Percentiles rank a stretch among this genome's conserved stretches.
Conservation (phyloP, 495 filamentous ascomycete genomes). For the Parathielavia appendiculata region DNA sequence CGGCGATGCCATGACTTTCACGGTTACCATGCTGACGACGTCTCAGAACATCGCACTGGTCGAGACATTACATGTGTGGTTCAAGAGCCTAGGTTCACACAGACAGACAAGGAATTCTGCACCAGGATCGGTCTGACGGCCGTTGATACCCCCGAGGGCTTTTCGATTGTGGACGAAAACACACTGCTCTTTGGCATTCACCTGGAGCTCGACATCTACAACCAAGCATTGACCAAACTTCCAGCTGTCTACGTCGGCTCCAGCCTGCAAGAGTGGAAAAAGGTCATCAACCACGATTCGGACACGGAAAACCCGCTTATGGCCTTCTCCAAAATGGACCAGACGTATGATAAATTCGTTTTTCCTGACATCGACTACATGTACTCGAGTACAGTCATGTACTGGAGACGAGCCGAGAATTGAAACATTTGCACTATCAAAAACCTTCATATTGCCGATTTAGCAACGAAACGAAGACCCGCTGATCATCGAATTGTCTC, state of each 20-base stretch:
- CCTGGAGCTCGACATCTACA: constrained; percentile 47
- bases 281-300: constrained; percentile 23
- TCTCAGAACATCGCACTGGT: constrained; percentile 17
- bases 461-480: too few relatives aligned
- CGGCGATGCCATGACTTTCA: background rate
- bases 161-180: constrained; percentile 44
- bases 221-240: constrained; percentile 30
- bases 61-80: constrained; percentile 45
- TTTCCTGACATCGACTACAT: constrained; percentile 40
- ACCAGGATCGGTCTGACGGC: constrained; percentile 47
- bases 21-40: constrained; percentile 1
- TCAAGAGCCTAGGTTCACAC: constrained; percentile 69
- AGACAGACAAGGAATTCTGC: constrained; percentile 56
- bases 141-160: constrained; percentile 53
- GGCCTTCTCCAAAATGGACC: constrained; percentile 29
- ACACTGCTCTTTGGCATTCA: constrained; percentile 57
- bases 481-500: too few relatives aligned
- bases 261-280: constrained; percentile 36
- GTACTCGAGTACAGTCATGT: constrained; percentile 39
- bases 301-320: background rate
- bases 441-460: background rate
- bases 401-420: constrained; percentile 25
- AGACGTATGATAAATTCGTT: constrained; percentile 25
- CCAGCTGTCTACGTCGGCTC: constrained; percentile 45
- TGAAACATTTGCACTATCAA: background rate